Base-by-base conservation (phyloP, 75 land plant genomes). In the Pinus tabuliformis region DNA sequence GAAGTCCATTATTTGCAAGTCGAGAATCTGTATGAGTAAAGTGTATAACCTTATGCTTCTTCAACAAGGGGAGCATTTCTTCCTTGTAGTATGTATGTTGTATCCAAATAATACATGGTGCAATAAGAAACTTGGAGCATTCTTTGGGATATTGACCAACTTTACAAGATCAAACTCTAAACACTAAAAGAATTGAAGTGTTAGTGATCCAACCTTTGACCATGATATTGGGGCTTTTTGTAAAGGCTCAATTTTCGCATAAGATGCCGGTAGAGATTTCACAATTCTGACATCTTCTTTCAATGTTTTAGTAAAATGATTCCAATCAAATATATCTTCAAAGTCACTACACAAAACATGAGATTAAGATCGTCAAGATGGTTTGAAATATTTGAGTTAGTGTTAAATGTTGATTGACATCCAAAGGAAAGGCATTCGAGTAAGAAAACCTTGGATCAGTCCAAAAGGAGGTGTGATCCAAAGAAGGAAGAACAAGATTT, bases 391-490 rank as follows among this genome's bases (percentile, higher is more conserved):
- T 17, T 24, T 45, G 18, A 57, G n/a, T 57, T 22, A 0, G 15
- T 59, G 52, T 26, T 73, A 5, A 73, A 54, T 56, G 9, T 57
- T 73, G 33, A 14, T 54, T 24, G 17, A 24, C 26, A 73, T 73
- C 26, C 58, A 52, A 37, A 36, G 73, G 12, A 64, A 63, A 36
- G 73, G 26, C 30, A 73, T 52, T 22, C 33, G 28, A 24, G 24
- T 73, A 21, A 37, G 20, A 58, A 63, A 24, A 91, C 99, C 99
- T 97, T 39, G 95, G 87, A 75, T 97, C 99, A 5, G 91, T 89
- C 99, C 99, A 97, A 62, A 94, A 97, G 20, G 98, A 94, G 21
- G 79, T 81, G 65, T 97, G 96, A 83, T 97, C 99, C 1, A 97
- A 88, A 49, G 77, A 70, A 26, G 98, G 99, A 73, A 92, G 82